Percentiles rank a stretch among this genome's conserved stretches.
Evolutionary conservation across 345 rosid species (phyloP).

Genomic region (Camelina sativa): DNA sequence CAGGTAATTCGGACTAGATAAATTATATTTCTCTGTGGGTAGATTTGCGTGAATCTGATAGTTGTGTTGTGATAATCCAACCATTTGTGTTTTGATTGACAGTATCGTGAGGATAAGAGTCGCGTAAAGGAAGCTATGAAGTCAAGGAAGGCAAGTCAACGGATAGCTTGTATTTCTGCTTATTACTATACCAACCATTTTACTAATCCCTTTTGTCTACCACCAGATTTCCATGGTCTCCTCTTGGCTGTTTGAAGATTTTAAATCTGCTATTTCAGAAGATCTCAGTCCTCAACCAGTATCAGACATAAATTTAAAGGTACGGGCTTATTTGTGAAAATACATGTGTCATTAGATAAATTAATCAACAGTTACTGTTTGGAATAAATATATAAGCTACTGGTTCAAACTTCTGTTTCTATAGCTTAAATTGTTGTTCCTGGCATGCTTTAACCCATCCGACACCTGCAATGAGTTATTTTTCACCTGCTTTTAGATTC

Average conservation of each 20-base stretch:
- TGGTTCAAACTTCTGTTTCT: conserved; percentile 18
- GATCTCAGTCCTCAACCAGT: conserved; percentile 56
- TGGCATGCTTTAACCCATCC: conserved; percentile 19
- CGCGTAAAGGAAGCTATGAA: conserved; percentile 82
- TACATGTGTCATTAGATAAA: neutral
- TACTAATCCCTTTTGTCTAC: conserved; percentile 37
- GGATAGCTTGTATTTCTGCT: neutral
- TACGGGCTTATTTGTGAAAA: conserved; percentile 35
- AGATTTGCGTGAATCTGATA: conserved; percentile 15
- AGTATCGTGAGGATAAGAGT: conserved; percentile 90
- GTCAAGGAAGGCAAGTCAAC: conserved; percentile 61
- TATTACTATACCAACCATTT: conserved; percentile 21
- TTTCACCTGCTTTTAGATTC: neutral
- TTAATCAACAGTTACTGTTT: conserved; percentile 2
- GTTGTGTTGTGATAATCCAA: conserved; percentile 1
- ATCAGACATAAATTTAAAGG: conserved; percentile 84
- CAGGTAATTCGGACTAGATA: conserved; percentile 54
- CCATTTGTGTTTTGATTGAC: conserved; percentile 34
- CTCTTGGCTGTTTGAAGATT: conserved; percentile 79
- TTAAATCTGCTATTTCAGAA: conserved; percentile 63
- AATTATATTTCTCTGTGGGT: conserved; percentile 8
- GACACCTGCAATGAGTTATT: conserved; percentile 1
- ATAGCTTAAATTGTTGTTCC: conserved; percentile 10
- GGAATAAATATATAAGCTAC: neutral
- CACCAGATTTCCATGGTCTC: conserved; percentile 62